Evolutionary conservation across 2,329 filamentous ascomycete species (phyloP).

Genomic region (Cryphonectria nitschkei): DNA sequence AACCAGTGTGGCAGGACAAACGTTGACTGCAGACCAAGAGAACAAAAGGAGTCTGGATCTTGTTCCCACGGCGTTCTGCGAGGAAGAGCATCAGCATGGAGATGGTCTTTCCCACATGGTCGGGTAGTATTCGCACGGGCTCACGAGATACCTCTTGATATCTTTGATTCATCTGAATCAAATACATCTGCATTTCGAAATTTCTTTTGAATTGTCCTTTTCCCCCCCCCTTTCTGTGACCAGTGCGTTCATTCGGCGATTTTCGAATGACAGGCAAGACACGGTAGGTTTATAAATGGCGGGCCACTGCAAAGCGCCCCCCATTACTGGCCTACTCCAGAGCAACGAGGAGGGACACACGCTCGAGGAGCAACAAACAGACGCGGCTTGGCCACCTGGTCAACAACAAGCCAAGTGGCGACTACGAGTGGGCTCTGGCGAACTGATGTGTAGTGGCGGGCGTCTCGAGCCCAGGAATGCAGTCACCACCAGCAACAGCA

Average conservation of each 20-base stretch:
- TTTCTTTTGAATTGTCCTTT: background rate
- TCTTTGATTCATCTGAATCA: constrained; percentile 22
- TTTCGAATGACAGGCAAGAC: background rate
- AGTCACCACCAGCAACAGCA: constrained; percentile 26
- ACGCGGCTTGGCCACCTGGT: constrained; percentile 1
- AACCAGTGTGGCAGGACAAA: constrained; percentile 15
- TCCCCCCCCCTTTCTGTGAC: background rate
- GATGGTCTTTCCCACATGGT: constrained; percentile 24
- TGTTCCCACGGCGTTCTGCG: constrained; percentile 25
- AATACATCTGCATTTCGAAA: background rate
- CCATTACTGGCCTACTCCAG: background rate
- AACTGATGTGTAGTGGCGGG: background rate
- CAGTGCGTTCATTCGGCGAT: background rate
- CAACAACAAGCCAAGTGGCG: background rate
- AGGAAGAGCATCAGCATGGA: constrained; percentile 19
- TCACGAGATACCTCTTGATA: constrained; percentile 31
- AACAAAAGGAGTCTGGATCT: constrained; percentile 12
- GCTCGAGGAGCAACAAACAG: background rate
- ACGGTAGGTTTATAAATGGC: background rate
- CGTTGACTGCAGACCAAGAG: constrained; percentile 1
- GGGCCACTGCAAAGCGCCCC: background rate
- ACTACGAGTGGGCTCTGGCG: background rate
- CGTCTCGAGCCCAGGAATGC: constrained; percentile 25
- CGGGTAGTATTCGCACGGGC: constrained; percentile 30
- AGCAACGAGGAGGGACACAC: background rate